phyloP scores from a whole-genome alignment of 1,284 basidiomycete species.

The Ceratobasidium sp. region DNA sequence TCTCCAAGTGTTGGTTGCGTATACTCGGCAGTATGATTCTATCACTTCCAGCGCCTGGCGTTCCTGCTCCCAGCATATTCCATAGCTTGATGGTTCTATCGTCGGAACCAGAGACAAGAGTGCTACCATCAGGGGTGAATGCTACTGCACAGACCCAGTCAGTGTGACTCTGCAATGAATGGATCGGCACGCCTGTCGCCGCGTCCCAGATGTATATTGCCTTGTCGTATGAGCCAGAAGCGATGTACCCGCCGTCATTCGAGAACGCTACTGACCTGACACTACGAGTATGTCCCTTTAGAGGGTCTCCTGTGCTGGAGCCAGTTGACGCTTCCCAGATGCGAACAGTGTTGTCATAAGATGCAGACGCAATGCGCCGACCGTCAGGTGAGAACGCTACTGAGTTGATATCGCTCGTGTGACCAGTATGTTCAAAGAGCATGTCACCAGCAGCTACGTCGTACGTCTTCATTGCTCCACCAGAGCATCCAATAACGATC shows the following conservation, averaged over 20 bases:
- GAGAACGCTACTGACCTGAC: constrained; percentile 7
- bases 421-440: constrained; percentile 4
- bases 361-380: constrained; percentile 55
- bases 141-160: background rate
- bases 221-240: constrained; percentile 10
- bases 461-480: constrained; percentile 2
- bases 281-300: background rate
- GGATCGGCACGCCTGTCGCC: too few species aligned
- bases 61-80: too few species aligned
- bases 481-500: background rate
- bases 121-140: background rate
- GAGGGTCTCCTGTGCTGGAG: background rate
- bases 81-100: background rate
- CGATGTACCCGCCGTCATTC: constrained; percentile 12
- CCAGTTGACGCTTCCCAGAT: background rate
- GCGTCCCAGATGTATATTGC: constrained; percentile 23
- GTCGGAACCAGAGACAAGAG: background rate
- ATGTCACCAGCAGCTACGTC: background rate
- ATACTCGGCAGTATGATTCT: too few species aligned
- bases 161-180: background rate
- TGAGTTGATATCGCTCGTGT: constrained; percentile 70
- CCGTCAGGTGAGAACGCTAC: constrained; percentile 88
- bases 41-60: too few species aligned
- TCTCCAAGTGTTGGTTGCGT: too few species aligned
- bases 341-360: background rate